phyloP scores from a whole-genome alignment of 768 basidiomycete genomes.

The Pleurotus salmoneostramineus region DNA sequence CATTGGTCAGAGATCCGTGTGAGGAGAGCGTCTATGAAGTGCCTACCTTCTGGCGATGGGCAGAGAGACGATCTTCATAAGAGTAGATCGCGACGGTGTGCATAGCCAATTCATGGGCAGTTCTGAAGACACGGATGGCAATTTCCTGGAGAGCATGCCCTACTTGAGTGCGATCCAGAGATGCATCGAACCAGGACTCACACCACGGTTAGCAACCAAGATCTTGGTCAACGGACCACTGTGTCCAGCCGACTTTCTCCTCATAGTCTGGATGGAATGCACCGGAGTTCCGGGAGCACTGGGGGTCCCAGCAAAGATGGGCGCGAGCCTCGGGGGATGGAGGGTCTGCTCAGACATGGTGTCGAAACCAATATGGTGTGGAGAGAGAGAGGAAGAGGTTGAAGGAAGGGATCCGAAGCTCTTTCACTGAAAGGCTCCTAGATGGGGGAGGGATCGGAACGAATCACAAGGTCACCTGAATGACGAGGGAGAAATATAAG shows the following conservation, averaged over 20 bases:
- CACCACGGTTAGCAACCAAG: constrained; percentile 89
- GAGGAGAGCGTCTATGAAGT: constrained; percentile 6
- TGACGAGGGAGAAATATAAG: constrained; percentile 5
- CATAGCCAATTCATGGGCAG: constrained; percentile 98
- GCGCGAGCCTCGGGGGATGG: constrained; percentile 70
- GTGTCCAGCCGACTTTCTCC: constrained; percentile 88
- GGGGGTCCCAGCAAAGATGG: constrained; percentile 70
- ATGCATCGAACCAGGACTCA: constrained; percentile 32
- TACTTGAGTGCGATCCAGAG: constrained; percentile 4
- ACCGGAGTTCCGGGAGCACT: constrained; percentile 82
- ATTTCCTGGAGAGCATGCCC: constrained; percentile 70
- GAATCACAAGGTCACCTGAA: constrained; percentile 14
- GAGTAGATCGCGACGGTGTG: constrained; percentile 99
- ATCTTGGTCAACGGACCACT: constrained; percentile 88
- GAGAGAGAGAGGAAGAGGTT: constrained; percentile 10
- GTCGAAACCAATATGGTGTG: background rate
- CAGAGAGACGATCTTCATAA: constrained; percentile 92
- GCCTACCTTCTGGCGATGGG: constrained; percentile 92
- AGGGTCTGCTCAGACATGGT: constrained; percentile 44
- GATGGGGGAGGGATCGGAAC: constrained; percentile 10
- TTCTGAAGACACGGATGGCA: constrained; percentile 97
- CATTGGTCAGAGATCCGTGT: constrained; percentile 27
- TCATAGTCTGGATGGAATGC: constrained; percentile 88
- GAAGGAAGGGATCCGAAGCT: constrained; percentile 9
- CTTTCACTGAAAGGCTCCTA: constrained; percentile 7